These are phyloP conservation scores for Sorghum bicolor DNA, from an alignment of 176 grass and related monocot genomes.

Conservation along the genomic window DNA sequence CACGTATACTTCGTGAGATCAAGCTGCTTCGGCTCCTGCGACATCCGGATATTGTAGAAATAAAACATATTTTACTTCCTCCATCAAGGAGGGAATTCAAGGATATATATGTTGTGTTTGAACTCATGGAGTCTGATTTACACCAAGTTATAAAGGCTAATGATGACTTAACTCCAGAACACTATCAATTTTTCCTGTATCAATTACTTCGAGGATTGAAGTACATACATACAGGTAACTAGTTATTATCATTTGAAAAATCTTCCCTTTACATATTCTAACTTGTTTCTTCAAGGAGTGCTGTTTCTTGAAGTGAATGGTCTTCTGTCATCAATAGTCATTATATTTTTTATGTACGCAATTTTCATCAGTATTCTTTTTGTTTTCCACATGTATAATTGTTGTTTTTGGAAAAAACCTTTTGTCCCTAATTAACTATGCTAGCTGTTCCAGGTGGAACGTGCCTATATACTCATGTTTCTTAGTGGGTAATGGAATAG, in stretches of 20 bases:
- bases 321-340: background rate
- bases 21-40: slow-evolving; percentile 70
- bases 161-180: slow-evolving; percentile 69
- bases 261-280: background rate
- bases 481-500: background rate
- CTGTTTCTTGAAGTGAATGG: background rate
- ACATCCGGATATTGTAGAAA: slow-evolving; percentile 83
- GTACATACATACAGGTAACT: slow-evolving; percentile 73
- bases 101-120: slow-evolving; percentile 86
- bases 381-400: background rate
- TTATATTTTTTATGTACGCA: background rate
- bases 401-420: background rate
- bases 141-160: slow-evolving; percentile 88
- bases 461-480: background rate
- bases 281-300: background rate
- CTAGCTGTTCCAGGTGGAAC: background rate
- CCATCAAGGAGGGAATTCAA: slow-evolving; percentile 75
- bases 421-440: background rate
- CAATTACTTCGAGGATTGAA: slow-evolving; percentile 76
- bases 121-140: slow-evolving; percentile 86
- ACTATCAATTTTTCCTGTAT: slow-evolving; percentile 85
- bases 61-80: slow-evolving; percentile 76
- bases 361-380: background rate
- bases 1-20: slow-evolving; percentile 75
- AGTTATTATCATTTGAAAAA: background rate